A percentile compares a stretch with the other conserved stretches of the same genome.
phyloP scores from a whole-genome alignment of 2,329 filamentous ascomycete species.

The Microdochium trichocladiopsis region DNA sequence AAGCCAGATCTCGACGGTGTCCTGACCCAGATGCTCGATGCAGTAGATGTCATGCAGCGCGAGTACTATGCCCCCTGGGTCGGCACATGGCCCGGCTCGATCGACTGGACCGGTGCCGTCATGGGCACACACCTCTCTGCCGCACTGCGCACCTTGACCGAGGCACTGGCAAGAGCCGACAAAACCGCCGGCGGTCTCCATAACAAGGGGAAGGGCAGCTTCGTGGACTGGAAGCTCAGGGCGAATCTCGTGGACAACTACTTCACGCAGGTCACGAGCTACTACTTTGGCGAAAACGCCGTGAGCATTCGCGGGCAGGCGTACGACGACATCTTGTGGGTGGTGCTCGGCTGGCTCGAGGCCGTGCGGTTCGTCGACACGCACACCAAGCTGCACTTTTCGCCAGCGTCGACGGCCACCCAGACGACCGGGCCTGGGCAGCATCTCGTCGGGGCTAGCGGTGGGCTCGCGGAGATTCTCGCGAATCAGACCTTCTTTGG shows the following conservation, averaged over 20 bases:
- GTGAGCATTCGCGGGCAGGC: constrained; percentile 67
- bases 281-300: constrained; percentile 82
- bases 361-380: constrained; percentile 66
- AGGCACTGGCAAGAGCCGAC: constrained; percentile 36
- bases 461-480: constrained; percentile 21
- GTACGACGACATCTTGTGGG: constrained; percentile 93
- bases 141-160: constrained; percentile 63
- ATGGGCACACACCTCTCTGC: constrained; percentile 73
- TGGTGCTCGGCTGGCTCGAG: constrained; percentile 87
- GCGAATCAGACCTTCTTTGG: constrained; percentile 62
- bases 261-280: constrained; percentile 69
- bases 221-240: constrained; percentile 43
- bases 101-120: constrained; percentile 92
- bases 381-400: constrained; percentile 60
- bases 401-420: constrained; percentile 1
- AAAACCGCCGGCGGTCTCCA: not conserved
- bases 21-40: constrained; percentile 47
- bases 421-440: not conserved
- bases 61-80: constrained; percentile 70
- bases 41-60: constrained; percentile 69
- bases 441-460: constrained; percentile 9
- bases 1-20: constrained; percentile 14
- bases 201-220: constrained; percentile 19
- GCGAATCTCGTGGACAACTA: constrained; percentile 80
- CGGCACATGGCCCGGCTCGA: constrained; percentile 77